phyloP scores from a whole-genome alignment of 1,284 basidiomycete genomes.

The Ceratobasidium theobromae region DNA sequence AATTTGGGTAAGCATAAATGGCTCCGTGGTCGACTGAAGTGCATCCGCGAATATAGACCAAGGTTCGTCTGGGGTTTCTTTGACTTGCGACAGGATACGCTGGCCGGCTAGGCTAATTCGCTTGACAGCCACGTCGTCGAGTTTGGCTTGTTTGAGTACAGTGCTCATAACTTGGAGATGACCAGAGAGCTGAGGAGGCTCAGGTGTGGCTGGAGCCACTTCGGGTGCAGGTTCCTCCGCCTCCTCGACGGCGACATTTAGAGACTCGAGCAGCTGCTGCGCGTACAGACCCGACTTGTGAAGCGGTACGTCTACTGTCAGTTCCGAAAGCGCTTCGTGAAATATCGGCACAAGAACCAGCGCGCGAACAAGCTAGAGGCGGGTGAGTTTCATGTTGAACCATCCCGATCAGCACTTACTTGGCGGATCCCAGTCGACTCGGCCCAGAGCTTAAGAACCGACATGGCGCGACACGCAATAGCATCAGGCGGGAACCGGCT shows the following conservation, averaged over 20 bases:
- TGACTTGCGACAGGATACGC: background rate
- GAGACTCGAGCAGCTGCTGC: slow-evolving; percentile 22
- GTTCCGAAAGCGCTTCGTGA: slow-evolving; percentile 18
- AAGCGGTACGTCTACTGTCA: slow-evolving; percentile 21
- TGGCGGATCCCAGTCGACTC: slow-evolving; percentile 62
- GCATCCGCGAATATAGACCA: slow-evolving; percentile 7
- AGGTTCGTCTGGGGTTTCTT: slow-evolving; percentile 2
- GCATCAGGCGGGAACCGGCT: slow-evolving; percentile 67
- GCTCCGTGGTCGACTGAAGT: background rate
- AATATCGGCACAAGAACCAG: slow-evolving; percentile 53
- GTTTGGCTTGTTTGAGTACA: background rate
- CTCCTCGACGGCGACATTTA: background rate
- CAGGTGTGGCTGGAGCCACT: background rate
- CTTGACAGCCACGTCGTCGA: slow-evolving; percentile 11
- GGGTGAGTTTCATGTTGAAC: background rate
- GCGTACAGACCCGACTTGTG: slow-evolving; percentile 26
- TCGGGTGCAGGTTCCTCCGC: background rate
- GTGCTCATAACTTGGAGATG: slow-evolving; percentile 3
- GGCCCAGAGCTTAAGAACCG: slow-evolving; percentile 70
- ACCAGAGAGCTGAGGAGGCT: slow-evolving; percentile 19
- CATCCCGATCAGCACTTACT: slow-evolving; percentile 45
- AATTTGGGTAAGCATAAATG: slow-evolving; percentile 8
- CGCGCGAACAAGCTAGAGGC: slow-evolving; percentile 62
- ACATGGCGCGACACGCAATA: slow-evolving; percentile 63
- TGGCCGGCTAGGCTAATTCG: slow-evolving; percentile 8